These are phyloP conservation scores for Lasiodiplodia sp. DNA, from an alignment of 2,329 filamentous ascomycete species.

Conservation along the genomic window DNA sequence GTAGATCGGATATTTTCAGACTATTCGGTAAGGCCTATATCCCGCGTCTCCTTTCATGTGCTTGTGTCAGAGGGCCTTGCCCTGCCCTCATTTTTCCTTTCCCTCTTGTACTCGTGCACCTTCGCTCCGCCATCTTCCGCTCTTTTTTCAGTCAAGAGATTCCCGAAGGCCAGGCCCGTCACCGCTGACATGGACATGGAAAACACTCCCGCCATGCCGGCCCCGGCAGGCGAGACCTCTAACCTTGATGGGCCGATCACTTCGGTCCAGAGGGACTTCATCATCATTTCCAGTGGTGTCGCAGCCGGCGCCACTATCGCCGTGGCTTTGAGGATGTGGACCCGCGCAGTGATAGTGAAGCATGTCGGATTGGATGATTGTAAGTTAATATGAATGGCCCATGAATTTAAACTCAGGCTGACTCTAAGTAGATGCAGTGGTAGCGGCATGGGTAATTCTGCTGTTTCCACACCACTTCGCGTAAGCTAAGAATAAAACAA, in stretches of 20 bases:
- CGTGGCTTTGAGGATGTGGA: conserved; percentile 1
- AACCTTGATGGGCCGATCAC: conserved; percentile 7
- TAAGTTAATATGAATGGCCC: not conserved
- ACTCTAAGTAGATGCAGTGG: conserved; percentile 5
- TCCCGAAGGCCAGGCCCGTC: not conserved
- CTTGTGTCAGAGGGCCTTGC: not conserved
- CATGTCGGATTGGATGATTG: conserved; percentile 13
- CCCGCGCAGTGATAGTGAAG: not conserved
- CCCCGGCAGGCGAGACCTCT: conserved; percentile 14
- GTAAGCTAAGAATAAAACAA: conserved; percentile 6
- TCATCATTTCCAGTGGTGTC: not conserved
- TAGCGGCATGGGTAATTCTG: conserved; percentile 10
- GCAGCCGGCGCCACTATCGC: not conserved
- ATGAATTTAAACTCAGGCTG: not conserved
- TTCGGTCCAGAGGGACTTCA: conserved; percentile 7
- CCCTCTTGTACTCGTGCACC: not conserved
- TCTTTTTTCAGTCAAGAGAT: not conserved
- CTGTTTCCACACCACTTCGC: not conserved
- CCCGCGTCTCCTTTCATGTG: not conserved
- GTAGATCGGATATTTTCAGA: conserved; percentile 1
- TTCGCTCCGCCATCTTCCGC: not conserved
- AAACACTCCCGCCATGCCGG: conserved; percentile 10
- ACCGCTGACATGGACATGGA: conserved; percentile 12
- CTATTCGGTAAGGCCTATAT: not conserved
- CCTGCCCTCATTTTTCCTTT: not conserved